These are phyloP conservation scores for Trichoderma sp. DNA, from an alignment of 2,329 filamentous ascomycete species.

Conservation along the genomic window DNA sequence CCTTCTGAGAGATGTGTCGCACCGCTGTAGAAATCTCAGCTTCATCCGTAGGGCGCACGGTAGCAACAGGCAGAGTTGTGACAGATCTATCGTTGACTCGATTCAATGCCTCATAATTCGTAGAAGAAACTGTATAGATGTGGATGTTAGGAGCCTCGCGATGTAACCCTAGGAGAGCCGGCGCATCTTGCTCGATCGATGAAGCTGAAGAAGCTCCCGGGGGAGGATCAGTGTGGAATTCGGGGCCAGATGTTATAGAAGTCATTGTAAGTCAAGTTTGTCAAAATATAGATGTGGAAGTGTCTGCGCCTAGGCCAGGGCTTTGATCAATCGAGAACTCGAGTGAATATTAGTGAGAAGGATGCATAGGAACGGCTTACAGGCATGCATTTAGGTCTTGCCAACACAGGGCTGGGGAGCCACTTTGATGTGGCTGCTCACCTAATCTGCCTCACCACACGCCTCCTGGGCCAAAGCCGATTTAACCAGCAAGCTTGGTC, in stretches of 20 bases:
- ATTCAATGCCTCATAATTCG: background rate
- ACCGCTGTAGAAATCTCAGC: conserved; percentile 1
- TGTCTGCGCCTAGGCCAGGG: no score
- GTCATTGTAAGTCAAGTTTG: background rate
- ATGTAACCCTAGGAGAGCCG: background rate
- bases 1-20: background rate
- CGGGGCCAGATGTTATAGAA: background rate
- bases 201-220: conserved; percentile 2
- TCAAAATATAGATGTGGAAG: no score
- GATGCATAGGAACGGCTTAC: background rate
- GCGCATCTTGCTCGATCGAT: conserved; percentile 7
- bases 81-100: background rate
- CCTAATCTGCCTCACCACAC: background rate
- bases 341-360: background rate
- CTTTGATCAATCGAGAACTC: no score
- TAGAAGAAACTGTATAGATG: conserved; percentile 6
- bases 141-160: background rate
- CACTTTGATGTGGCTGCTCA: background rate
- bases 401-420: background rate
- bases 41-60: conserved; percentile 2
- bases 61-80: conserved; percentile 3
- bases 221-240: background rate
- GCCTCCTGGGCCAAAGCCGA: background rate
- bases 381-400: background rate
- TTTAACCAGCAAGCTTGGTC: background rate